These are phyloP conservation scores for Seiridium unicorne DNA, from an alignment of 2,329 filamentous ascomycete species.

Conservation along the genomic window DNA sequence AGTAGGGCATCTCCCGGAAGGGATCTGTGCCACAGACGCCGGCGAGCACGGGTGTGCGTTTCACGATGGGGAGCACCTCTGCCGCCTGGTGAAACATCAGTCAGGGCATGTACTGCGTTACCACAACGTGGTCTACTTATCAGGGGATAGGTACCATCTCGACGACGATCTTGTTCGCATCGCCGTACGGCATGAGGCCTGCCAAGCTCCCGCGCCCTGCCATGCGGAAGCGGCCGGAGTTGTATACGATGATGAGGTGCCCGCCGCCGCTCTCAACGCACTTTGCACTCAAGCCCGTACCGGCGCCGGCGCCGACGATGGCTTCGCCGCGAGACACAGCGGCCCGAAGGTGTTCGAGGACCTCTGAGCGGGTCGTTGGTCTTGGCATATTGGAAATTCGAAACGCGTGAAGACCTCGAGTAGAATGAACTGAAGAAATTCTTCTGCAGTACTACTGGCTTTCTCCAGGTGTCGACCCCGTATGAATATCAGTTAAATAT, in stretches of 20 bases:
- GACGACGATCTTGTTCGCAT: conserved; percentile 68
- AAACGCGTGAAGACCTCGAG: too few species aligned
- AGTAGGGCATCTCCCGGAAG: conserved; percentile 60
- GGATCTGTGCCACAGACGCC: conserved; percentile 72
- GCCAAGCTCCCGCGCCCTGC: conserved; percentile 67
- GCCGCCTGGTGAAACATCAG: conserved; percentile 40
- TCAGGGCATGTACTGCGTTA: background rate
- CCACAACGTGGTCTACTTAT: background rate
- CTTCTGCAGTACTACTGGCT: too few species aligned
- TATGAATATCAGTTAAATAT: background rate
- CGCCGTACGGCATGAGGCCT: conserved; percentile 69
- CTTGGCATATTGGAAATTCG: conserved; percentile 41
- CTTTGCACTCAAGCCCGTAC: conserved; percentile 70
- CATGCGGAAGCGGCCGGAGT: conserved; percentile 72
- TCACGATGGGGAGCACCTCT: conserved; percentile 65
- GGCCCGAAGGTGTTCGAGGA: conserved; percentile 52
- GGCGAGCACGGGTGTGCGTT: conserved; percentile 63
- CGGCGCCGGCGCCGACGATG: conserved; percentile 68
- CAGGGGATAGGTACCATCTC: conserved; percentile 53
- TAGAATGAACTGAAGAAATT: too few species aligned
- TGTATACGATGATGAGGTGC: conserved; percentile 72
- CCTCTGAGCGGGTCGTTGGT: conserved; percentile 54
- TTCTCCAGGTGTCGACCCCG: too few species aligned
- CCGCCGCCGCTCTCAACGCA: conserved; percentile 67
- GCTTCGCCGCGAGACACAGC: conserved; percentile 54